Conservation (phyloP, 352 stramenopile species). For the Elongisporangium undulatum region DNA sequence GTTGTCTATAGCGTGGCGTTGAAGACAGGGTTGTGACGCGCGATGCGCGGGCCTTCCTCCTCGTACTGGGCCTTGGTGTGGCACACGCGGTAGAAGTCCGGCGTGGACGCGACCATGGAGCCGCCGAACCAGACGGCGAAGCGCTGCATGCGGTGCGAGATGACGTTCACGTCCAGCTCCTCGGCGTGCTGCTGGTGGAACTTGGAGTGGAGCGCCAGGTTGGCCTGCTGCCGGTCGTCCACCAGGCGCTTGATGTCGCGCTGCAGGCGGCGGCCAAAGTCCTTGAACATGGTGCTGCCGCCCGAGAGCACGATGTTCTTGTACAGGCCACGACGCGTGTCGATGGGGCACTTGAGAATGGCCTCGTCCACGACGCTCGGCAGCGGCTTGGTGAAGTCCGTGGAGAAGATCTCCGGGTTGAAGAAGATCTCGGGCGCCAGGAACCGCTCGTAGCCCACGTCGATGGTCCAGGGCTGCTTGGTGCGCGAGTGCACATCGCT, state of each 20-base stretch:
- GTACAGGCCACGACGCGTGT: constrained; percentile 95
- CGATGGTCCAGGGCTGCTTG: constrained; percentile 83
- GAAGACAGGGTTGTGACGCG: constrained; percentile 94
- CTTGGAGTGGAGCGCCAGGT: constrained; percentile 76
- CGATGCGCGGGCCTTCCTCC: constrained; percentile 93
- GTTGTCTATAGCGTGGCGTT: constrained; percentile 87
- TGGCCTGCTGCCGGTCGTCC: constrained; percentile 87
- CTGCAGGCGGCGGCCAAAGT: constrained; percentile 93
- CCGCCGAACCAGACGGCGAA: constrained; percentile 96
- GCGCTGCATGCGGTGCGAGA: constrained; percentile 92
- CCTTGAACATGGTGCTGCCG: constrained; percentile 96
- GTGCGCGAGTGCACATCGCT: constrained; percentile 70
- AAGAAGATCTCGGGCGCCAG: constrained; percentile 96
- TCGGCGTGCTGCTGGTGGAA: constrained; percentile 62
- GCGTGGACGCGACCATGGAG: constrained; percentile 92
- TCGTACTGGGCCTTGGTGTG: constrained; percentile 97
- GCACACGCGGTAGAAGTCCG: constrained; percentile 94
- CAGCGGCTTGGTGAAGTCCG: constrained; percentile 90
- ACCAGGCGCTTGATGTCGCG: constrained; percentile 93
- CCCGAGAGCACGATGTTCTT: constrained; percentile 97
- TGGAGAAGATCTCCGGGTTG: constrained; percentile 95
- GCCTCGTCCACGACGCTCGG: constrained; percentile 93
- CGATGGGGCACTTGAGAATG: constrained; percentile 93
- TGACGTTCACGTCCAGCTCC: constrained; percentile 92
- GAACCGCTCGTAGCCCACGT: constrained; percentile 94